A percentile compares a stretch with the other conserved stretches of the same genome.
These are phyloP conservation scores for Pseudonitzschia multiseries DNA, from an alignment of 108 stramenopile species.

Conservation along the genomic window DNA sequence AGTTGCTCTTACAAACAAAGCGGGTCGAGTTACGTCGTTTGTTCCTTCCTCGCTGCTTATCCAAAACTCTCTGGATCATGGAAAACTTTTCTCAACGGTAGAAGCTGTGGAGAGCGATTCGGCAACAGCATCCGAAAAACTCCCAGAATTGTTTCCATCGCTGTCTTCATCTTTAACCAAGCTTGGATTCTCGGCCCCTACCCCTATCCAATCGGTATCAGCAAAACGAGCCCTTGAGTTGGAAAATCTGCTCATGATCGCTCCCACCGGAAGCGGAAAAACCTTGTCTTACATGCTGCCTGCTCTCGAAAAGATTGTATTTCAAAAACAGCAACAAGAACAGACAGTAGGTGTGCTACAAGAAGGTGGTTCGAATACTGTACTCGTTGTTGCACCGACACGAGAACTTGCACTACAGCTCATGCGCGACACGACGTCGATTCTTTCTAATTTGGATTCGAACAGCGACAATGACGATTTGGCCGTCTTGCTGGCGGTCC, in stretches of 20 bases:
- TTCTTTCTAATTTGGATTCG: neutral
- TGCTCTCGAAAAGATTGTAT: constrained; percentile 61
- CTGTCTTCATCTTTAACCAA: constrained; percentile 30
- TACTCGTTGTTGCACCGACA: constrained; percentile 90
- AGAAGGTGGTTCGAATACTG: neutral
- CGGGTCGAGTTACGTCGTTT: neutral
- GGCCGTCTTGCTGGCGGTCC: constrained; percentile 47
- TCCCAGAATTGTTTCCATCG: constrained; percentile 37
- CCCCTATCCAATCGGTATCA: constrained; percentile 52
- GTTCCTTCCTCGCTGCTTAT: neutral
- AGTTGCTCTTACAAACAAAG: neutral
- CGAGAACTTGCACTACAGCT: constrained; percentile 93
- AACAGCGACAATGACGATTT: constrained; percentile 36
- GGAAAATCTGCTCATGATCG: constrained; percentile 55
- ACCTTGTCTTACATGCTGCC: constrained; percentile 87
- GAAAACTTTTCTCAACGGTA: constrained; percentile 7
- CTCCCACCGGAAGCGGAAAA: constrained; percentile 88
- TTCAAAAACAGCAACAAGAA: constrained; percentile 71
- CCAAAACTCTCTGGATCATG: neutral
- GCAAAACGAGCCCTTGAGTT: constrained; percentile 24
- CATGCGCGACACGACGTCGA: constrained; percentile 78
- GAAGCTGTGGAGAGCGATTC: neutral
- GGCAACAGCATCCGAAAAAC: neutral
- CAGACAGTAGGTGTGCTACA: constrained; percentile 22
- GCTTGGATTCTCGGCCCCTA: constrained; percentile 44